phyloP scores from a whole-genome alignment of 2,329 filamentous ascomycete species.

The Fusarium ramigenum region DNA sequence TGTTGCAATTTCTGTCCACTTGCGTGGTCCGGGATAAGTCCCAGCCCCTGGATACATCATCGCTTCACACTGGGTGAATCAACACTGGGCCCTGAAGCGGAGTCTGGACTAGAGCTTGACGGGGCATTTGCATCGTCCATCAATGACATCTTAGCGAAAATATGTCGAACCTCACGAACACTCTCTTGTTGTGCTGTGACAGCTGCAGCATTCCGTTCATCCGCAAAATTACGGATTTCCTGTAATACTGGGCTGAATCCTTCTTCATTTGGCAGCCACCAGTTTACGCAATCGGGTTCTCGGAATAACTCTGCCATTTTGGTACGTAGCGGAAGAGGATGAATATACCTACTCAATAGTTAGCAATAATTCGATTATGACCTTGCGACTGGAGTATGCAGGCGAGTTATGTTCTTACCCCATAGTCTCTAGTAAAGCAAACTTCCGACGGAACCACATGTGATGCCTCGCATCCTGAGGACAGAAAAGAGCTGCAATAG shows the following conservation, averaged over 20 bases:
- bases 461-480: conserved; percentile 76
- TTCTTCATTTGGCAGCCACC: conserved; percentile 91
- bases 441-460: conserved; percentile 82
- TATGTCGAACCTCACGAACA: conserved; percentile 76
- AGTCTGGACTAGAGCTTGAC: neutral
- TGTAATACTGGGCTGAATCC: conserved; percentile 77
- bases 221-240: conserved; percentile 81
- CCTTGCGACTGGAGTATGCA: neutral
- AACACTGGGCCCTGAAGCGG: neutral
- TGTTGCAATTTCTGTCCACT: neutral
- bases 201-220: conserved; percentile 74
- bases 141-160: conserved; percentile 70
- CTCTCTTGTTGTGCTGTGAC: conserved; percentile 69
- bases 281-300: conserved; percentile 75
- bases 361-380: neutral
- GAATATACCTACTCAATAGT: conserved; percentile 74
- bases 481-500: conserved; percentile 81
- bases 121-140: conserved; percentile 35
- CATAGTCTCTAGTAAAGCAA: conserved; percentile 79
- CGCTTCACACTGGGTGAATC: neutral
- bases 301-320: conserved; percentile 82
- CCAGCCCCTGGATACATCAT: neutral
- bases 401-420: conserved; percentile 66
- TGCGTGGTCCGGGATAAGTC: neutral
- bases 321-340: conserved; percentile 75